Conservation (phyloP, 2,329 filamentous ascomycete genomes). For the Alternaria ventricosa region DNA sequence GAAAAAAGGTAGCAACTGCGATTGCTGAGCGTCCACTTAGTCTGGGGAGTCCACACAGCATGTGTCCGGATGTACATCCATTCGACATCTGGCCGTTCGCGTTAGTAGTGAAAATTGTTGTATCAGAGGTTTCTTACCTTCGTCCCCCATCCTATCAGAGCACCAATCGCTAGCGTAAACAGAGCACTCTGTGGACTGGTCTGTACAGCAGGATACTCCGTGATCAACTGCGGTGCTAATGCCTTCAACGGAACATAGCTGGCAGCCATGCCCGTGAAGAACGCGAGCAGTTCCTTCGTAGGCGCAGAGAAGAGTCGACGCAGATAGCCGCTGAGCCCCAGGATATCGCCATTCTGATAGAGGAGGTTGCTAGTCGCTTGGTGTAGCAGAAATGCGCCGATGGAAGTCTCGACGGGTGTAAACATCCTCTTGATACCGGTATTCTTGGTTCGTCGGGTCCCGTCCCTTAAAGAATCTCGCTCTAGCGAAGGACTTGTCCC, state of each 20-base stretch:
- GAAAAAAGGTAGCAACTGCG: constrained; percentile 50
- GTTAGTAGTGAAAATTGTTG: constrained; percentile 9
- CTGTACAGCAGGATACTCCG: constrained; percentile 49
- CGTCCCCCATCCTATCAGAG: constrained; percentile 60
- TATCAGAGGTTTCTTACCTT: constrained; percentile 49
- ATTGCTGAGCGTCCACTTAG: constrained; percentile 58
- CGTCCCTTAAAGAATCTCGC: neutral
- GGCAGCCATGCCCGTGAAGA: constrained; percentile 56
- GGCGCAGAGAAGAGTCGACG: constrained; percentile 51
- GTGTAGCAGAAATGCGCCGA: constrained; percentile 59
- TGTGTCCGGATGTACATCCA: constrained; percentile 63
- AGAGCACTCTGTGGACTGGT: constrained; percentile 45
- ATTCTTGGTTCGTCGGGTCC: neutral
- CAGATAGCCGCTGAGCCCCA: constrained; percentile 59
- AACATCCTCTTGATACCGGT: constrained; percentile 53
- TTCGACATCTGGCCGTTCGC: constrained; percentile 34
- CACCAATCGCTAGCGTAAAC: constrained; percentile 51
- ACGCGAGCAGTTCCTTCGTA: constrained; percentile 51
- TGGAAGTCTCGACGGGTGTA: constrained; percentile 58
- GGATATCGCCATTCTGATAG: constrained; percentile 58
- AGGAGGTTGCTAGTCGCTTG: constrained; percentile 59
- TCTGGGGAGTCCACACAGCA: constrained; percentile 61
- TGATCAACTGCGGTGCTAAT: constrained; percentile 54
- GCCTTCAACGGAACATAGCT: constrained; percentile 53
- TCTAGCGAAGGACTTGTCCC: neutral